Percentiles rank a stretch among this genome's conserved stretches.
These are phyloP conservation scores for Hippophae gyantsensis DNA, from an alignment of 306 rosid species.

Conservation along the genomic window DNA sequence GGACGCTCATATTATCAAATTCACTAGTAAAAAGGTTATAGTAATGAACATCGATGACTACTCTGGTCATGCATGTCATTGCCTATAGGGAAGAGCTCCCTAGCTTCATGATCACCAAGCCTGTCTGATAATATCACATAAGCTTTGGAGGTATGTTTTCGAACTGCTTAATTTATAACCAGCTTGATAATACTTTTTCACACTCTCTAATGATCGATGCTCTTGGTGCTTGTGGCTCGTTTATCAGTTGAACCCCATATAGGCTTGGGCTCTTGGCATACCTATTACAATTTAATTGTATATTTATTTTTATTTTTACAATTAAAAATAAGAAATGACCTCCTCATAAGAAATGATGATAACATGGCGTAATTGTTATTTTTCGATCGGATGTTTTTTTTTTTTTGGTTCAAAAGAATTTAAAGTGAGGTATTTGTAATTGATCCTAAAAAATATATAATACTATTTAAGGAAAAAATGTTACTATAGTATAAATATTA, in stretches of 20 bases:
- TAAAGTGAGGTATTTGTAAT: too few species aligned
- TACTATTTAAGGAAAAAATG: too few species aligned
- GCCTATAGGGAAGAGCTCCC: constrained; percentile 52
- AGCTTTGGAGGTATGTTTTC: constrained; percentile 39
- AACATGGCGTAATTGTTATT: too few species aligned
- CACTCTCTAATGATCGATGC: constrained; percentile 25
- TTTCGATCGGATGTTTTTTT: too few species aligned
- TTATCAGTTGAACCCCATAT: constrained; percentile 63
- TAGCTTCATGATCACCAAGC: constrained; percentile 29
- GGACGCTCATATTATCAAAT: constrained; percentile 32
- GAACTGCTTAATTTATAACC: constrained; percentile 41
- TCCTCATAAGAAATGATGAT: not conserved
- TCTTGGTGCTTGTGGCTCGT: constrained; percentile 59
- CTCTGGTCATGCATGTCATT: constrained; percentile 17
- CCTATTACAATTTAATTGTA: constrained; percentile 16
- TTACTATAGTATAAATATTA: too few species aligned
- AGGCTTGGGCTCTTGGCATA: constrained; percentile 46
- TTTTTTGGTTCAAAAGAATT: too few species aligned
- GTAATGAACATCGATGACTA: constrained; percentile 66
- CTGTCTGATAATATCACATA: constrained; percentile 54
- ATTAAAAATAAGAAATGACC: too few species aligned
- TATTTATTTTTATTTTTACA: not conserved
- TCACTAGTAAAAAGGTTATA: constrained; percentile 36
- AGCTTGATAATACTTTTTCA: constrained; percentile 51
- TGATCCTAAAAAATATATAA: too few species aligned